Evolutionary conservation across 306 rosid species (phyloP), one percentile per base, ranked within the genome.

Genomic region (Dicorynia guianensis): DNA sequence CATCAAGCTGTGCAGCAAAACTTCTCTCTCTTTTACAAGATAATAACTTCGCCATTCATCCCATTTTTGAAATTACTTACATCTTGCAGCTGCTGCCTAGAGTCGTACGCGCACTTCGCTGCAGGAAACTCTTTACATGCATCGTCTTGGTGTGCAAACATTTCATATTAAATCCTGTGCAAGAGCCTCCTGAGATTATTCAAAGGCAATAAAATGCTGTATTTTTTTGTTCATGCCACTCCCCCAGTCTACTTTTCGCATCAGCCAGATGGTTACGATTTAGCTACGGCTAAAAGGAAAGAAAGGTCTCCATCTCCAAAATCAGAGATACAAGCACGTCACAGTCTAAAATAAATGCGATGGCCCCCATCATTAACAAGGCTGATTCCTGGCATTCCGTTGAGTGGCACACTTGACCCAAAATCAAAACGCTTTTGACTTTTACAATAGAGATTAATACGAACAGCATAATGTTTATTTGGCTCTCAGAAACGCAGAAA

Each of bases 391-490:
- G 30, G 72, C 64, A 40, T 13, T 52, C 47, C 43, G 72, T 25
- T 56, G 6, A 18, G 74, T 67, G 44, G 75, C 57, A 76, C 80
- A 55, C 60, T 76, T 17, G 73, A 55, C 43, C 73, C 80, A 33
- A 64, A 66, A 43, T 76, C 13, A 67, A 44, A 57, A 47, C 11
- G 8, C 46, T 5, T 56, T 75, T 75, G 44, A 54, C 44, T 53
- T 8, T 38, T 30, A 66, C 36, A 42, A 54, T 10, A 39, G 39
- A n/a, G 64, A 38, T n/a, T 13, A 46, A 13, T 46, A 18, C 57
- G 17, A 8, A 52, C n/a, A n/a, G 25, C 30, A 7, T 2, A 52
- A 44, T 33, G 68, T 48, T 30, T 25, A 25, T 25, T 25, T 25
- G 30, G 30, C 30, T 25, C 30, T 25, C 30, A 25, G 30, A 25